Evolutionary conservation across 129 eudicot species (phyloP).

Genomic region (Daucus carota): DNA sequence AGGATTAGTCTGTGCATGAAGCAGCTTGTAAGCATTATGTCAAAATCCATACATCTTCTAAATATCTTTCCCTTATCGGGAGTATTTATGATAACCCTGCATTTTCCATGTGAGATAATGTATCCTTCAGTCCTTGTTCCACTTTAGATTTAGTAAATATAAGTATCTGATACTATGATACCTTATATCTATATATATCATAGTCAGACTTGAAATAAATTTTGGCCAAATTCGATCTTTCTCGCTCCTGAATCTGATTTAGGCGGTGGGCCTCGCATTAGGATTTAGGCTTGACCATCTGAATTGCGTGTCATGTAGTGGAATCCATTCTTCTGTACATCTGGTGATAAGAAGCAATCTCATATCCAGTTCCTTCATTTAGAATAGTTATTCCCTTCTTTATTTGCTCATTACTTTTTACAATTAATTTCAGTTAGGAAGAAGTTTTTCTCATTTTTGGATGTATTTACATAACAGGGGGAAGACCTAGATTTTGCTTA

Average conservation of each 20-base stretch:
- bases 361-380: neutral
- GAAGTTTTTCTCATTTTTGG: neutral
- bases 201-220: neutral
- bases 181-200: too few relatives aligned
- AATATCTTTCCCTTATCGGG: neutral
- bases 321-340: neutral
- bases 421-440: neutral
- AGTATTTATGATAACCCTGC: neutral
- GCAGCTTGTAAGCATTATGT: neutral
- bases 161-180: too few relatives aligned
- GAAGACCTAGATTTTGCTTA: conserved; percentile 95
- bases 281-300: neutral
- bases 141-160: too few relatives aligned
- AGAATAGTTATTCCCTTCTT: neutral
- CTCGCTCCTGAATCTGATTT: neutral
- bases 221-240: neutral
- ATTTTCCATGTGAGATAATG: neutral
- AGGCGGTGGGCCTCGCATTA: neutral
- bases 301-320: neutral
- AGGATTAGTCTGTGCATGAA: neutral
- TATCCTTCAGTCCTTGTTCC: too few relatives aligned
- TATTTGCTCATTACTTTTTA: neutral
- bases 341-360: neutral
- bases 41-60: neutral
- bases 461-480: conserved; percentile 44